phyloP scores from a whole-genome alignment of 1,284 basidiomycete species.

The Fomes fomentarius region DNA sequence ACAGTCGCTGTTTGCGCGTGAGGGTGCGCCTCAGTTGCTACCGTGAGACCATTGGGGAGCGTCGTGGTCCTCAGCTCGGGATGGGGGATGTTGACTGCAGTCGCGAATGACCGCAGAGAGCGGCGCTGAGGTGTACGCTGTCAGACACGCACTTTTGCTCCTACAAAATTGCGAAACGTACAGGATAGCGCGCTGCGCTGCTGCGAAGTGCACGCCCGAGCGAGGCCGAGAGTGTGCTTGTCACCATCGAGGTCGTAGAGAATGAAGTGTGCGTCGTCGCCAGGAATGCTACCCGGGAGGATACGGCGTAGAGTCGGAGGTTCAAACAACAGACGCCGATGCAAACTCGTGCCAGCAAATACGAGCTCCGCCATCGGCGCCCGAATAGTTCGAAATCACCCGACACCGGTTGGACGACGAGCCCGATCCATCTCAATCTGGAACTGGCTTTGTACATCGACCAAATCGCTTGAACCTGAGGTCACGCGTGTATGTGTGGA shows the following conservation, averaged over 20 bases:
- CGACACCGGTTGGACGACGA: conserved; percentile 17
- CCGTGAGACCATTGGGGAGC: conserved; percentile 90
- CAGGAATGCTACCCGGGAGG: conserved; percentile 28
- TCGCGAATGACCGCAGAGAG: conserved; percentile 63
- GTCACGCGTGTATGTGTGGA: too few species aligned
- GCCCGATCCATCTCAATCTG: neutral
- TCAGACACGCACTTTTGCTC: conserved; percentile 3
- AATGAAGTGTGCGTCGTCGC: conserved; percentile 31
- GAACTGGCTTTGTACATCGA: too few species aligned
- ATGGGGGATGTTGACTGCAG: conserved; percentile 64
- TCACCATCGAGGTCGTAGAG: conserved; percentile 56
- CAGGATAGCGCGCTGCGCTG: conserved; percentile 57
- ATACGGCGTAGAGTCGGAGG: conserved; percentile 23
- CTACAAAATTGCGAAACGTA: conserved; percentile 34
- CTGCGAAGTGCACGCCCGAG: conserved; percentile 66
- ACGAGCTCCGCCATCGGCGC: conserved; percentile 6
- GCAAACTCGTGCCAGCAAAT: neutral
- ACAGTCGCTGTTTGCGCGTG: conserved; percentile 98
- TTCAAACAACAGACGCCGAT: neutral
- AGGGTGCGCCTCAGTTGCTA: conserved; percentile 90
- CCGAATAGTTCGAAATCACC: conserved; percentile 18
- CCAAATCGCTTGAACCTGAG: too few species aligned
- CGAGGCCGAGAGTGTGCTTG: conserved; percentile 61
- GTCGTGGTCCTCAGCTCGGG: conserved; percentile 89
- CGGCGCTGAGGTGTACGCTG: conserved; percentile 34